Percentiles rank a stretch among this genome's conserved stretches.
phyloP scores from a whole-genome alignment of 441 rosid species.

The Populus hybrid region DNA sequence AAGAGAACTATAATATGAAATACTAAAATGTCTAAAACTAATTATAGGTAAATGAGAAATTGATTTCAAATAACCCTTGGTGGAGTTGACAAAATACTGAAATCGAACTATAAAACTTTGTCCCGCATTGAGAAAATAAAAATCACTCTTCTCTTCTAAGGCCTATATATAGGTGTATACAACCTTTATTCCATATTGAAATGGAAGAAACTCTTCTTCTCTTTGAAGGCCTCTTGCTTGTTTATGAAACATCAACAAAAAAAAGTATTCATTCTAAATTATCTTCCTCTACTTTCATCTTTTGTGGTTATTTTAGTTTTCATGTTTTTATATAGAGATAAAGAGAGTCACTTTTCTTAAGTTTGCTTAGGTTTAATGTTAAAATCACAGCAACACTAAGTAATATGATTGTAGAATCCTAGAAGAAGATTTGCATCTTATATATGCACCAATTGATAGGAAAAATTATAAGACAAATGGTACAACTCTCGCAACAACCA shows the following conservation, averaged over 20 bases:
- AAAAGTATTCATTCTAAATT: too few species aligned
- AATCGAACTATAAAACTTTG: neutral
- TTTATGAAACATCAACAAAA: neutral
- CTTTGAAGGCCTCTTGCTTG: neutral
- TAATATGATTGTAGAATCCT: neutral
- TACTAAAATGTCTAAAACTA: too few species aligned
- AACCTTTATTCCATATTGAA: neutral
- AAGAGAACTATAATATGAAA: too few species aligned
- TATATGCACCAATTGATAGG: neutral
- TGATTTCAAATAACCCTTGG: neutral
- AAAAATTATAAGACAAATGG: too few species aligned
- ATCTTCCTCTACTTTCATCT: neutral
- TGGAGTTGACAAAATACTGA: neutral
- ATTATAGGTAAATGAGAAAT: too few species aligned
- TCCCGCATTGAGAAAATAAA: neutral
- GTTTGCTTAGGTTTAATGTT: neutral
- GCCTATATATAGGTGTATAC: neutral
- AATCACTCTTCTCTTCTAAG: neutral
- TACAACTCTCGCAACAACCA: neutral
- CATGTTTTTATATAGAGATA: neutral
- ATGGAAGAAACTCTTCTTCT: neutral
- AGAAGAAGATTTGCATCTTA: neutral
- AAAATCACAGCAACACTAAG: neutral
- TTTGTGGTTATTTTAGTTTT: neutral
- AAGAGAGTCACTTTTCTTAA: neutral